Conservation (phyloP, 305 asterid genomes). For the Rubia balearica region DNA sequence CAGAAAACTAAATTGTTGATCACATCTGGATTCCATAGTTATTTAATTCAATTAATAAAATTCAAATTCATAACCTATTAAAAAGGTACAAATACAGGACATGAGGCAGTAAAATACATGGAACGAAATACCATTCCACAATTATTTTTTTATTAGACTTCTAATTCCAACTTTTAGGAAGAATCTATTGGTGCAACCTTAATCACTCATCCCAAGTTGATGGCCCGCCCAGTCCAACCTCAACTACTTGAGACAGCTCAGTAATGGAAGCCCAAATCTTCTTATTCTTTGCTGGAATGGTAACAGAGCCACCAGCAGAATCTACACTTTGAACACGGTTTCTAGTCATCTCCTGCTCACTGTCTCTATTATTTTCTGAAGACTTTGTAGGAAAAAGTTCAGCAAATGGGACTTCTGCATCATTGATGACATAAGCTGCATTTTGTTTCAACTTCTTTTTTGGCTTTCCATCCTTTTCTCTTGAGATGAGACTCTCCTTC, state of each 20-base stretch:
- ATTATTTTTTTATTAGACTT: too few relatives aligned
- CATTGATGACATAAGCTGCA: constrained; percentile 35
- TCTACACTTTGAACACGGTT: constrained; percentile 21
- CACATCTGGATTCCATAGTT: too few relatives aligned
- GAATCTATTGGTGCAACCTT: too few relatives aligned
- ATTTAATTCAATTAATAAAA: too few relatives aligned
- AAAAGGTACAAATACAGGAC: too few relatives aligned
- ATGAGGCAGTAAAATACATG: too few relatives aligned
- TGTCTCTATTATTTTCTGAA: constrained; percentile 16
- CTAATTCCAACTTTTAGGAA: neutral
- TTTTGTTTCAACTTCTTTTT: constrained; percentile 29
- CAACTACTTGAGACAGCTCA: constrained; percentile 32
- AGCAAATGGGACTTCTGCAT: constrained; percentile 47
- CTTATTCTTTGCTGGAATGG: constrained; percentile 36
- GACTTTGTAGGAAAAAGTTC: constrained; percentile 35
- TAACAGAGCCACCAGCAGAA: constrained; percentile 33
- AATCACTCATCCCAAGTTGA: constrained; percentile 67
- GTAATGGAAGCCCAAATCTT: constrained; percentile 37
- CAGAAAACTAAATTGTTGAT: too few relatives aligned
- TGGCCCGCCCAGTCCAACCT: constrained; percentile 77
- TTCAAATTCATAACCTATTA: too few relatives aligned
- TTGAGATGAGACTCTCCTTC: constrained; percentile 10
- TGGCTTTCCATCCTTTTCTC: constrained; percentile 29
- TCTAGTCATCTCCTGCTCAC: constrained; percentile 14
- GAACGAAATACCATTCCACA: neutral